Evolutionary conservation across 352 stramenopile species (phyloP).

Genomic region (Pythium phragmiticola): DNA sequence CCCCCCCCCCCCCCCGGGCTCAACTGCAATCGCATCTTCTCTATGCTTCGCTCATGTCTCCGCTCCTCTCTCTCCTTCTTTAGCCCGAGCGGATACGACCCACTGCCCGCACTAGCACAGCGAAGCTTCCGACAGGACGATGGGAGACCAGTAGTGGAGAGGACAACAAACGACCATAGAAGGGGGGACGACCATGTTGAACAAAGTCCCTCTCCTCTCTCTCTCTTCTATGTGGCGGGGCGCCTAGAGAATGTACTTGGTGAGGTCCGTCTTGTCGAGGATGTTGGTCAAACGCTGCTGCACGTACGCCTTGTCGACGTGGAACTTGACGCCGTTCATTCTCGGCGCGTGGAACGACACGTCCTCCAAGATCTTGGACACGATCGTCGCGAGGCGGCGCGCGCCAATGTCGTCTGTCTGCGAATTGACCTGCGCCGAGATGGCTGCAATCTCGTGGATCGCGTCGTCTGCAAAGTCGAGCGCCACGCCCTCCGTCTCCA

Average conservation of each 20-base stretch:
- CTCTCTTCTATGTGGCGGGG: background rate
- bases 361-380: slow-evolving; percentile 98
- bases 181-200: no score
- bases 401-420: slow-evolving; percentile 98
- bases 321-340: slow-evolving; percentile 77
- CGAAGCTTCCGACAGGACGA: no score
- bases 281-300: slow-evolving; percentile 92
- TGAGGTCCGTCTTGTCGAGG: slow-evolving; percentile 93
- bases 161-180: no score
- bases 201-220: no score
- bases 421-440: slow-evolving; percentile 93
- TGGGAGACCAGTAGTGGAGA: no score
- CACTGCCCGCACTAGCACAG: no score
- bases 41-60: no score
- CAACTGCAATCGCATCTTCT: no score
- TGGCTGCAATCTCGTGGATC: slow-evolving; percentile 95
- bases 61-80: no score
- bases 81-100: no score
- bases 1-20: no score
- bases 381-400: slow-evolving; percentile 93
- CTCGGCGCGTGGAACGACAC: slow-evolving; percentile 97
- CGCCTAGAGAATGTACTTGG: slow-evolving; percentile 96
- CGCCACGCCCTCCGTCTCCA: slow-evolving; percentile 95
- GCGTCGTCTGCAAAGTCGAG: slow-evolving; percentile 96
- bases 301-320: slow-evolving; percentile 93